Evolutionary conservation across 257 asterid species (phyloP).

Genomic region (Gentiana dahurica): DNA sequence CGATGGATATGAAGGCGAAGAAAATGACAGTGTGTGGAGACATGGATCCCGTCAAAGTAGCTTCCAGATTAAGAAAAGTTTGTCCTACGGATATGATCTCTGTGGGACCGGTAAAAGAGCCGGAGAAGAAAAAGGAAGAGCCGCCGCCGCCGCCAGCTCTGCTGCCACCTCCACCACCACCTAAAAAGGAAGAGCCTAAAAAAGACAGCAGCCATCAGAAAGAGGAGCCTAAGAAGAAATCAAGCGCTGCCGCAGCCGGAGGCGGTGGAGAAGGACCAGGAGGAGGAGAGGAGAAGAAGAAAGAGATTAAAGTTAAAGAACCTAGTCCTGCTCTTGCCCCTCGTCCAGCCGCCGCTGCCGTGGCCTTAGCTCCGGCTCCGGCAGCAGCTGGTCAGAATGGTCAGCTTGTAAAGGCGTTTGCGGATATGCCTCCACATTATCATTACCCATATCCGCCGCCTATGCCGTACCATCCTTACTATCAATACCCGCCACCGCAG

Average conservation of each 20-base stretch:
- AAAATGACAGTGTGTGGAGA: slow-evolving; percentile 50
- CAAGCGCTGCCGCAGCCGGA: not conserved
- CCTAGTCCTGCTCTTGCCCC: too few species aligned
- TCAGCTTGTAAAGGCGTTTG: slow-evolving; percentile 24
- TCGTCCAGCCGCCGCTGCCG: not conserved
- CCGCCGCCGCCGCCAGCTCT: not conserved
- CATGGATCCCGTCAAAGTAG: slow-evolving; percentile 51
- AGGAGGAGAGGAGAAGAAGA: slow-evolving; percentile 23
- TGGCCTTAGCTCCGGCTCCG: too few species aligned
- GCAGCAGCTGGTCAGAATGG: slow-evolving; percentile 1
- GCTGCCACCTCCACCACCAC: slow-evolving; percentile 2
- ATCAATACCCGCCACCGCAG: slow-evolving; percentile 5
- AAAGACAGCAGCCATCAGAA: slow-evolving; percentile 16
- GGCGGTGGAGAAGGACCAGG: not conserved
- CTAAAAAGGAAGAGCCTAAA: slow-evolving; percentile 25
- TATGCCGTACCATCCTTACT: slow-evolving; percentile 6
- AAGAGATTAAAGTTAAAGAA: not conserved
- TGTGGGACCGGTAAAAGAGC: slow-evolving; percentile 71
- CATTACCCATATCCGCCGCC: slow-evolving; percentile 13
- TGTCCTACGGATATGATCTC: slow-evolving; percentile 47
- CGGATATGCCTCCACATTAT: slow-evolving; percentile 18
- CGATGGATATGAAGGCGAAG: slow-evolving; percentile 47
- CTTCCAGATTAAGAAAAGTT: slow-evolving; percentile 45
- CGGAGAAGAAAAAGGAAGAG: slow-evolving; percentile 45
- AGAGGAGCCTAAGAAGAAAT: slow-evolving; percentile 10